Evolutionary conservation across 805 yeast species (phyloP).

Genomic region (Metschnikowia koreensis): DNA sequence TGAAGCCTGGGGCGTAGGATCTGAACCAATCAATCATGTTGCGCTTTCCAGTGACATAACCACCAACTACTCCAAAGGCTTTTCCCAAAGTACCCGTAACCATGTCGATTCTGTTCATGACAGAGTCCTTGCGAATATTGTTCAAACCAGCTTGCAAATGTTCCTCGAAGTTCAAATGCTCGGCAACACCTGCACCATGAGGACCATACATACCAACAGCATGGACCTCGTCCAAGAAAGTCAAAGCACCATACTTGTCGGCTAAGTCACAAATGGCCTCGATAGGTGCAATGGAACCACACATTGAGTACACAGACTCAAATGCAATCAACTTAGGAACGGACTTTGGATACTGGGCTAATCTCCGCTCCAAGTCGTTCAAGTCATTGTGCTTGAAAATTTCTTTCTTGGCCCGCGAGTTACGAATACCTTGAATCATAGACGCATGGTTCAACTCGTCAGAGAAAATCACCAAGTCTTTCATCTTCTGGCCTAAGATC

Average conservation of each 20-base stretch:
- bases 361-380: slow-evolving; percentile 72
- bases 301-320: slow-evolving; percentile 97
- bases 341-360: slow-evolving; percentile 78
- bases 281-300: slow-evolving; percentile 95
- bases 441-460: slow-evolving; percentile 96
- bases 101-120: slow-evolving; percentile 89
- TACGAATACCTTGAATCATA: slow-evolving; percentile 93
- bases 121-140: slow-evolving; percentile 42
- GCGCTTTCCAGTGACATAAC: slow-evolving; percentile 89
- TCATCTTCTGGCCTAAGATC: slow-evolving; percentile 84
- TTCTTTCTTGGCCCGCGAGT: slow-evolving; percentile 84
- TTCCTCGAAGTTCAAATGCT: slow-evolving; percentile 85
- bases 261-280: slow-evolving; percentile 92
- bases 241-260: slow-evolving; percentile 94
- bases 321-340: slow-evolving; percentile 94
- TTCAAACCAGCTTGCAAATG: slow-evolving; percentile 69
- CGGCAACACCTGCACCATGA: slow-evolving; percentile 99
- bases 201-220: slow-evolving; percentile 99
- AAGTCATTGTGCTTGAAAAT: slow-evolving; percentile 90
- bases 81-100: slow-evolving; percentile 97
- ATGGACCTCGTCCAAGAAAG: slow-evolving; percentile 97
- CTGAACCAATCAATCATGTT: slow-evolving; percentile 91
- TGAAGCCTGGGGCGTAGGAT: slow-evolving; percentile 95
- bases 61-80: slow-evolving; percentile 96
- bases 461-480: slow-evolving; percentile 85